Conservation (phyloP, 768 basidiomycete species). For the Lactarius evosmus region DNA sequence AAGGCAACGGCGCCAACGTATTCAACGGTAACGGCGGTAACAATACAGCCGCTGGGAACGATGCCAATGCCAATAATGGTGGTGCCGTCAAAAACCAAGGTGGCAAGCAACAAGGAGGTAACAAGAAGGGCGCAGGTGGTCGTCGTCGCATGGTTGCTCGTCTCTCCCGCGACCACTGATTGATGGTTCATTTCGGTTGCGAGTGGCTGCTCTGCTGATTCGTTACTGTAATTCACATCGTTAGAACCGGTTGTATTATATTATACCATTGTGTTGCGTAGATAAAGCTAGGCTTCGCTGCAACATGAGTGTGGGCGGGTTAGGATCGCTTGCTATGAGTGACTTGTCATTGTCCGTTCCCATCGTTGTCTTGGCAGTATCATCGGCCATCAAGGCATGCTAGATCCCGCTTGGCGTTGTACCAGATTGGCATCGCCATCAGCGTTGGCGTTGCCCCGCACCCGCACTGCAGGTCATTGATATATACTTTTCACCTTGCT, state of each 20-base stretch:
- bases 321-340: conserved; percentile 14
- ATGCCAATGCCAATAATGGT: not conserved
- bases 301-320: conserved; percentile 22
- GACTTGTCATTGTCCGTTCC: not conserved
- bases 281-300: conserved; percentile 18
- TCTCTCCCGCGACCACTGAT: conserved; percentile 19
- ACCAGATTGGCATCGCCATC: not conserved
- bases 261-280: conserved; percentile 20
- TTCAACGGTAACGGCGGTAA: conserved; percentile 5
- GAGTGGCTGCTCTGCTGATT: not conserved
- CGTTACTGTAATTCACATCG: conserved; percentile 16
- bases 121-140: not conserved
- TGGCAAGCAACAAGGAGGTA: not conserved
- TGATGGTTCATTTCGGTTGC: not conserved
- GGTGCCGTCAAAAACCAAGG: conserved; percentile 9
- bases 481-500: not conserved
- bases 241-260: conserved; percentile 14
- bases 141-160: conserved; percentile 3
- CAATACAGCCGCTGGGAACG: not conserved
- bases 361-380: not conserved
- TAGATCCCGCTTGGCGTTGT: not conserved
- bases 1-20: not conserved
- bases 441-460: not conserved
- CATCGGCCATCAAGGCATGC: not conserved
- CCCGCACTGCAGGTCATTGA: not conserved